phyloP scores from a whole-genome alignment of 768 basidiomycete species.

The Lactifluus volemus region DNA sequence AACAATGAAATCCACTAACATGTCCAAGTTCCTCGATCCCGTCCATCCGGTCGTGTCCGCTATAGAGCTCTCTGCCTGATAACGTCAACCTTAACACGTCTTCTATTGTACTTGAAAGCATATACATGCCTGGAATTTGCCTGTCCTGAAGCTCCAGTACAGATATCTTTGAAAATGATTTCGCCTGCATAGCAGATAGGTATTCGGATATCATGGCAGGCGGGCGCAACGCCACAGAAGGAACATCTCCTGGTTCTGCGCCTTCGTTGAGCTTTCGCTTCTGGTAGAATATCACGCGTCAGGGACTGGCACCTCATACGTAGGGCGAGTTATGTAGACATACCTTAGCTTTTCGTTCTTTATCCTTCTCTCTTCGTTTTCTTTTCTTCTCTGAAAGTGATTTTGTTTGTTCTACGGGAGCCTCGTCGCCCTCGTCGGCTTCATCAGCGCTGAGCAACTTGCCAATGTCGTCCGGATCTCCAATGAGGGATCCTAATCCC shows the following conservation, averaged over 20 bases:
- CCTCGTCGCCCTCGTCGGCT: slow-evolving; percentile 28
- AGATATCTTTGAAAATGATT: slow-evolving; percentile 59
- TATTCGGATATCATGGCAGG: slow-evolving; percentile 53
- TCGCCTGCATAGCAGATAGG: slow-evolving; percentile 56
- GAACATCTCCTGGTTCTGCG: slow-evolving; percentile 28
- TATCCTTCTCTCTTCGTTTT: slow-evolving; percentile 65
- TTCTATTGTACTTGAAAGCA: slow-evolving; percentile 7
- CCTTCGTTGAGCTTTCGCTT: slow-evolving; percentile 54
- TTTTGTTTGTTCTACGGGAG: slow-evolving; percentile 19
- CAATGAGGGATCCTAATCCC: slow-evolving; percentile 21
- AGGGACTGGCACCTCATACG: not conserved
- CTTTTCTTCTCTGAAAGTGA: slow-evolving; percentile 47
- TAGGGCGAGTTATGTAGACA: not conserved
- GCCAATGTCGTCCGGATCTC: slow-evolving; percentile 28
- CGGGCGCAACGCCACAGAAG: slow-evolving; percentile 48
- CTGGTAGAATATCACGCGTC: slow-evolving; percentile 30
- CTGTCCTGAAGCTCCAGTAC: slow-evolving; percentile 74
- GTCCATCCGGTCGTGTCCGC: slow-evolving; percentile 70
- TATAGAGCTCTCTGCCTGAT: slow-evolving; percentile 59
- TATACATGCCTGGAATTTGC: slow-evolving; percentile 62
- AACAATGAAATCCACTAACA: slow-evolving; percentile 65
- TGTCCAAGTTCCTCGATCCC: slow-evolving; percentile 60
- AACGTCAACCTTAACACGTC: slow-evolving; percentile 38
- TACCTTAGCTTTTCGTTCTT: slow-evolving; percentile 63
- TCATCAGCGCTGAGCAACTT: slow-evolving; percentile 40